A percentile compares a stretch with the other conserved stretches of the same genome.
phyloP scores from a whole-genome alignment of 345 rosid genomes.

The Viola odorata region DNA sequence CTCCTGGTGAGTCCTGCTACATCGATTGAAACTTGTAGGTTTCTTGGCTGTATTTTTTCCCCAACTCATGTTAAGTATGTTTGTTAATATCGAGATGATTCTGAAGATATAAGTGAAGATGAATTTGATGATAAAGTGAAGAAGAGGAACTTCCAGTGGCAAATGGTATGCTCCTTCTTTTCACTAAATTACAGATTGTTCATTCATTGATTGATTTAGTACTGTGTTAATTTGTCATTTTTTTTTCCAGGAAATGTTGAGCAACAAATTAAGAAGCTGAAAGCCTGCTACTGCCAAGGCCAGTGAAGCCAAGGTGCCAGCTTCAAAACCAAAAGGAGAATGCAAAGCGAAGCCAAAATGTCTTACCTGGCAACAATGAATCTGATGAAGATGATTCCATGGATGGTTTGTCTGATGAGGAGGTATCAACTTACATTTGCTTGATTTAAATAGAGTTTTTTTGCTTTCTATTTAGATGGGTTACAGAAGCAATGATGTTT shows the following conservation, averaged over 20 bases:
- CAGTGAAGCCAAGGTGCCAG: conserved; percentile 23
- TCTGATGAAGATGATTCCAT: conserved; percentile 23
- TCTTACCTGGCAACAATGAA: conserved; percentile 10
- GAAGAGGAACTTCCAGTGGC: not conserved
- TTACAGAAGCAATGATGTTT: not conserved
- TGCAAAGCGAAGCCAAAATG: conserved; percentile 25
- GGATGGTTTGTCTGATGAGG: conserved; percentile 33
- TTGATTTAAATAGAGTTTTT: not conserved
- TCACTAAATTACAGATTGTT: not conserved
- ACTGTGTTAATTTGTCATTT: not conserved
- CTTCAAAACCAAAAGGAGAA: conserved; percentile 36
- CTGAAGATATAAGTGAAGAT: not conserved
- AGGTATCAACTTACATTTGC: conserved; percentile 1
- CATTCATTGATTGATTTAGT: conserved; percentile 32
- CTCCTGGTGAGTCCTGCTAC: no score
- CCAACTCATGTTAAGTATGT: not conserved
- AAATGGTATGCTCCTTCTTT: not conserved
- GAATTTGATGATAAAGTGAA: not conserved
- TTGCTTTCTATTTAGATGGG: not conserved
- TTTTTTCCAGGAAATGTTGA: not conserved
- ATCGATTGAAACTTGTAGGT: no score
- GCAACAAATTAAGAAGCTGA: conserved; percentile 22
- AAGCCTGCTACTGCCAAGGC: conserved; percentile 22
- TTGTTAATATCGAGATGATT: not conserved
- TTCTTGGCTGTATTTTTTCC: no score